Conservation (phyloP, 2,329 filamentous ascomycete genomes). For the Fusarium tanahbumbuense region DNA sequence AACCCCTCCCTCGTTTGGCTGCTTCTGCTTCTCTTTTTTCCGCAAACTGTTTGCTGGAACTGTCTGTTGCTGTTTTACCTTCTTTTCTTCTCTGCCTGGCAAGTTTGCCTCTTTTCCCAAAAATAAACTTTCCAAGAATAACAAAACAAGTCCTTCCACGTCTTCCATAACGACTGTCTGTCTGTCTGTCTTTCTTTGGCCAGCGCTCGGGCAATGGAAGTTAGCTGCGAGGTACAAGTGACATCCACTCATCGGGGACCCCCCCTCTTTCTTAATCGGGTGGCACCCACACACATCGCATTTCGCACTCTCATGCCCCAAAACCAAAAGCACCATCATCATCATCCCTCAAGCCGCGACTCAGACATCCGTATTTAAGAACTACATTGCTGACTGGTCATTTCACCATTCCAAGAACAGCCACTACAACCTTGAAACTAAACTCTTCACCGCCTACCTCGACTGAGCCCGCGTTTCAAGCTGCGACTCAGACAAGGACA, state of each 20-base stretch:
- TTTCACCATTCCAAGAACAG: conserved; percentile 47
- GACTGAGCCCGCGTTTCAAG: conserved; percentile 22
- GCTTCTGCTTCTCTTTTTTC: conserved; percentile 27
- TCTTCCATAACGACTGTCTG: not conserved
- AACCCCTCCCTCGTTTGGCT: not conserved
- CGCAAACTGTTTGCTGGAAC: conserved; percentile 8
- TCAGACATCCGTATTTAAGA: conserved; percentile 36
- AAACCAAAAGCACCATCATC: conserved; percentile 30
- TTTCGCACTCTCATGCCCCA: conserved; percentile 27
- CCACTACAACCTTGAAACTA: conserved; percentile 40
- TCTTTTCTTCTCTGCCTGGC: not conserved
- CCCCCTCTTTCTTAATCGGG: conserved; percentile 25
- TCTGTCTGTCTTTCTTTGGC: not conserved
- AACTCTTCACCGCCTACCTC: conserved; percentile 41
- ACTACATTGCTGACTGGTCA: conserved; percentile 45
- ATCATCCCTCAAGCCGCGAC: conserved; percentile 37
- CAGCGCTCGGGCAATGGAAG: not conserved
- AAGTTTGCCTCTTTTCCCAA: conserved; percentile 7
- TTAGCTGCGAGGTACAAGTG: conserved; percentile 28
- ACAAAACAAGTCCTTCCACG: not conserved
- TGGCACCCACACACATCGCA: conserved; percentile 28
- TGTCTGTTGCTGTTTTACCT: not conserved
- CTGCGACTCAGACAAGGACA: conserved; percentile 26
- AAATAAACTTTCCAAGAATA: not conserved
- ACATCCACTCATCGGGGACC: conserved; percentile 7